Evolutionary conservation across 768 basidiomycete species (phyloP).

Genomic region (Boletus sensibilis): DNA sequence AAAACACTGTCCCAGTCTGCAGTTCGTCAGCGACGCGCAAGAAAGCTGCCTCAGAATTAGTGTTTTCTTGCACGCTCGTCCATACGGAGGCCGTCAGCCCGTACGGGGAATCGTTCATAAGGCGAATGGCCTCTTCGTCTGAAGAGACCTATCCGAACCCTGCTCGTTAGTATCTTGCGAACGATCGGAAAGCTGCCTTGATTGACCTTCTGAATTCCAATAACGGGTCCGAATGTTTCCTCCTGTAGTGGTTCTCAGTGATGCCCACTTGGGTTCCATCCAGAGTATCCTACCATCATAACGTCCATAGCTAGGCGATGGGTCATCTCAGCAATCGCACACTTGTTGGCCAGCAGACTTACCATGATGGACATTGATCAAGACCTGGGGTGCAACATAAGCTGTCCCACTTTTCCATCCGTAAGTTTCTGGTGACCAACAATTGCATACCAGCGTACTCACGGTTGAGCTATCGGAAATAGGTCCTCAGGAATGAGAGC

Average conservation of each 20-base stretch:
- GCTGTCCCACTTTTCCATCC: constrained; percentile 60
- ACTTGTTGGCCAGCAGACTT: constrained; percentile 31
- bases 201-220: constrained; percentile 87
- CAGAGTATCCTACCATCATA: constrained; percentile 63
- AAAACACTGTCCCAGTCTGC: constrained; percentile 89
- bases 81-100: constrained; percentile 94
- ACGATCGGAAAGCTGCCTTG: background rate
- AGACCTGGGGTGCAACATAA: constrained; percentile 88
- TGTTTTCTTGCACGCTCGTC: constrained; percentile 68
- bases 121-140: constrained; percentile 81
- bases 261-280: background rate
- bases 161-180: background rate
- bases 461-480: constrained; percentile 71
- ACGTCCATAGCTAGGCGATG: constrained; percentile 73
- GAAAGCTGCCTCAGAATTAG: constrained; percentile 69
- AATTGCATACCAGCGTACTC: constrained; percentile 24
- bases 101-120: constrained; percentile 97
- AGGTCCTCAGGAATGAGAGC: constrained; percentile 65
- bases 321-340: constrained; percentile 3
- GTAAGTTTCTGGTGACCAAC: background rate
- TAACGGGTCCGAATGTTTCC: constrained; percentile 90
- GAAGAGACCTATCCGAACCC: constrained; percentile 54
- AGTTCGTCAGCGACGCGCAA: constrained; percentile 60
- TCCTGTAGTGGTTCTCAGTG: constrained; percentile 42
- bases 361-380: constrained; percentile 89